Evolutionary conservation across 2,329 filamentous ascomycete species (phyloP).

Genomic region (Stachybotrys echinatus): DNA sequence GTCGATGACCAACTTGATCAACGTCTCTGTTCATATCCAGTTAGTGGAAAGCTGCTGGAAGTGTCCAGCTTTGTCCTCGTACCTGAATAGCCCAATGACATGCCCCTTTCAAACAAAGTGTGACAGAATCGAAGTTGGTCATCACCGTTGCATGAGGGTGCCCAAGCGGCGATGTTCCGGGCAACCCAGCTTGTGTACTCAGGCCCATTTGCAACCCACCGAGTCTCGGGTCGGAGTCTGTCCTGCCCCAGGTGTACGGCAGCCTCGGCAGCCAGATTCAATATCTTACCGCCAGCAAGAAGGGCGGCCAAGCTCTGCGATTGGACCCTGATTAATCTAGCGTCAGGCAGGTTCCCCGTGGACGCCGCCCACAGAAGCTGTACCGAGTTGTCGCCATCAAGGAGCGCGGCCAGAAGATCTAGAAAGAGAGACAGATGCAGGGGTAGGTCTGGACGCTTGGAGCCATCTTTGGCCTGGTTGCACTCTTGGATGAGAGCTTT

Average conservation of each 20-base stretch:
- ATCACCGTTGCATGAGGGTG: conserved; percentile 21
- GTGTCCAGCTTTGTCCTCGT: conserved; percentile 14
- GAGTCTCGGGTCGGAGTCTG: conserved; percentile 11
- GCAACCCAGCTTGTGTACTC: conserved; percentile 70
- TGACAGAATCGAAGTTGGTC: conserved; percentile 36
- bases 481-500: conserved; percentile 53
- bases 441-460: conserved; percentile 33
- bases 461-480: conserved; percentile 26
- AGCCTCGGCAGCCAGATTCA: conserved; percentile 51
- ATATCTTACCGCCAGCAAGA: conserved; percentile 42
- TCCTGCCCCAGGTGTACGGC: conserved; percentile 39
- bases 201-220: conserved; percentile 61
- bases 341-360: conserved; percentile 12
- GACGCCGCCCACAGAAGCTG: conserved; percentile 32
- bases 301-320: conserved; percentile 34
- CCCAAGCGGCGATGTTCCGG: conserved; percentile 50
- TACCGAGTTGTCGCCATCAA: conserved; percentile 32
- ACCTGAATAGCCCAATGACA: conserved; percentile 72
- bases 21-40: conserved; percentile 25
- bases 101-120: conserved; percentile 49
- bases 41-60: conserved; percentile 9
- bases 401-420: conserved; percentile 35
- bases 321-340: conserved; percentile 22
- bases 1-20: conserved; percentile 30
- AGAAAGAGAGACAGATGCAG: conserved; percentile 40